Evolutionary conservation across 169 alveolate genomes (phyloP), one percentile per base, ranked within the genome.

Genomic region (Eimeria necatrix): DNA sequence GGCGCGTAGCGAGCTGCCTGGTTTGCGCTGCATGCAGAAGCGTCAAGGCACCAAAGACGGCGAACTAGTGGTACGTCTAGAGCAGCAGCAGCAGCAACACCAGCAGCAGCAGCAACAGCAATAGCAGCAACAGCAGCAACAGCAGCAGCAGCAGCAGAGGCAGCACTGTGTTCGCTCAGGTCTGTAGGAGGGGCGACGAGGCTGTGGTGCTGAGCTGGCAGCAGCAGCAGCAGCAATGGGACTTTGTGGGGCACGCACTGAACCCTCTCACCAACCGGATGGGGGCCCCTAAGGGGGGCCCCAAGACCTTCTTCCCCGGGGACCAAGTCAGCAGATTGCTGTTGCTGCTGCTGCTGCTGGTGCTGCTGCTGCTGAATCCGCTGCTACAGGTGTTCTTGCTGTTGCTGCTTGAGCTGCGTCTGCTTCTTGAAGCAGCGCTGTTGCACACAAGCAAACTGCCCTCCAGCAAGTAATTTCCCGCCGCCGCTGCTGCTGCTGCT

Each of bases 181-280:
- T 74, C 7, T 74, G 85, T 74, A 32, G 73, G 32, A 6, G 89
- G 16, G 89, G 73, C n/a, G 89, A 51, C 14, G 71, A 49, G n/a
- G 89, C 73, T 8, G 70, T 80, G 20, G 73, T 80, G 14, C 22
- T 80, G 24, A 49, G 73, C 7, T 49, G 71, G 89, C 71, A 80
- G 89, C 89, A 51, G 71, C 89, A 80, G 89, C 89, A 80, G 89
- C 71, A 51, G 89, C 70, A 74, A n/a, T 74, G 85, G 85, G 26
- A 74, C 32, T 74, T 74, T 24, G 85, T 74, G 20, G 85, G 85
- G 26, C 14, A 26, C 4, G 85, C 85, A 0, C 24, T 74, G 8
- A 74, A 74, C 59, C 85, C 85, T 4, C 41, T 74, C 5, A 12
- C 18, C 7, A 74, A 74, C 16, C 41, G 9, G n/a, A 9, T 26